phyloP scores from a whole-genome alignment of 2,329 filamentous ascomycete genomes.

The Diplodia intermedia region DNA sequence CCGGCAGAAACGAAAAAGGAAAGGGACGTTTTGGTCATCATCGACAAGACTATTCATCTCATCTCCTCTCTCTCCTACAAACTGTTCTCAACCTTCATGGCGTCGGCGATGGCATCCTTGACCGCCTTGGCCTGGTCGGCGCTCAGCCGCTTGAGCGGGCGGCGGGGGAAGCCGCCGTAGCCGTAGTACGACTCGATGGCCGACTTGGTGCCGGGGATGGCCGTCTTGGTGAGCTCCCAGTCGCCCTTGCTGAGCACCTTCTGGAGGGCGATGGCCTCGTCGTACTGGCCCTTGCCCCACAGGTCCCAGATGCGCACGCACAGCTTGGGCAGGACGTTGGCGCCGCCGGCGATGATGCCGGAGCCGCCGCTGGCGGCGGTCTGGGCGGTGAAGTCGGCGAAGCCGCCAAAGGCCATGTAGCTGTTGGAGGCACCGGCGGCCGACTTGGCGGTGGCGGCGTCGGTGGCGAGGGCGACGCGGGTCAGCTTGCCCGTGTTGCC shows the following conservation, averaged over 20 bases:
- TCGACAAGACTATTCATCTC: not conserved
- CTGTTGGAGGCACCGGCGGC: slow-evolving; percentile 43
- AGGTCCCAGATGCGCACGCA: slow-evolving; percentile 81
- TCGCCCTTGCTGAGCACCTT: slow-evolving; percentile 79
- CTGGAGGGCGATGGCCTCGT: slow-evolving; percentile 78
- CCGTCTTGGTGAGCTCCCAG: slow-evolving; percentile 82
- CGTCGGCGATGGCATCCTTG: slow-evolving; percentile 58
- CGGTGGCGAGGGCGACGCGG: slow-evolving; percentile 74
- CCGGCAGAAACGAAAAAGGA: not conserved
- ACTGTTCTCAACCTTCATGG: slow-evolving; percentile 68
- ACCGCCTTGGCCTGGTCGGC: slow-evolving; percentile 59
- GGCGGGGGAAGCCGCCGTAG: slow-evolving; percentile 78
- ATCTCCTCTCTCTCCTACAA: slow-evolving; percentile 37
- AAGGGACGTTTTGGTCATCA: not conserved
- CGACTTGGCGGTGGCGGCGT: slow-evolving; percentile 69
- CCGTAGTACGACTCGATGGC: slow-evolving; percentile 82
- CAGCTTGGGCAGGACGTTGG: slow-evolving; percentile 84
- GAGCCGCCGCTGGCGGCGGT: slow-evolving; percentile 79
- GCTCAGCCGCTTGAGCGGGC: slow-evolving; percentile 72
- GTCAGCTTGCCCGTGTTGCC: slow-evolving; percentile 90
- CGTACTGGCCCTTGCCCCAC: slow-evolving; percentile 73
- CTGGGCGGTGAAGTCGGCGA: slow-evolving; percentile 86
- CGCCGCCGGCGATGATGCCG: slow-evolving; percentile 84
- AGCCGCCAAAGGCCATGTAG: slow-evolving; percentile 87
- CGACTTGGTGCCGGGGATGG: slow-evolving; percentile 85